phyloP scores from a whole-genome alignment of 306 rosid genomes.

The Crataegus laevigata region DNA sequence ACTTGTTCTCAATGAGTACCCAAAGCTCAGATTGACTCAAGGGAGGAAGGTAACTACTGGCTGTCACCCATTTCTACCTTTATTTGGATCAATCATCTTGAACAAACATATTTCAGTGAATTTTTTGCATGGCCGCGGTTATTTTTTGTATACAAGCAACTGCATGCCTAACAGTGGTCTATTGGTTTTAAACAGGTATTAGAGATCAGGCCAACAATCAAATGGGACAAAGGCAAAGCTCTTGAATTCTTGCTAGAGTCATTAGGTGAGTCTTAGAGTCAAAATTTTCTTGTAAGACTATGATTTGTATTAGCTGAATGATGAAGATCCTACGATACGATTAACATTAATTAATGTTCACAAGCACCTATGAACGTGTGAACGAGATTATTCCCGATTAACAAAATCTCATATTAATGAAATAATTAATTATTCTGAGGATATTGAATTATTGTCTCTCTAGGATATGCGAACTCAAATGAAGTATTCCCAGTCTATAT shows the following conservation, averaged over 20 bases:
- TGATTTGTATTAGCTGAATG: not conserved
- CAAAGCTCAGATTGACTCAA: conserved; percentile 63
- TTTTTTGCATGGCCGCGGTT: not conserved
- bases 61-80: too few relatives aligned
- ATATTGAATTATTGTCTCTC: not conserved
- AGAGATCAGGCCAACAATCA: conserved; percentile 83
- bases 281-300: not conserved
- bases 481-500: conserved; percentile 75
- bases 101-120: not conserved
- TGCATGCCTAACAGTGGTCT: not conserved
- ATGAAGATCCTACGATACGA: not conserved
- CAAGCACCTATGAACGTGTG: not conserved
- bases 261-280: conserved; percentile 33
- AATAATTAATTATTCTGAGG: not conserved
- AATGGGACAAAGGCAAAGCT: conserved; percentile 98
- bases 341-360: not conserved
- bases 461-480: conserved; percentile 64
- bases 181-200: conserved; percentile 30
- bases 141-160: not conserved
- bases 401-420: too few relatives aligned
- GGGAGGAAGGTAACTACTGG: conserved; percentile 56
- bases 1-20: conserved; percentile 61
- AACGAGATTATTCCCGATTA: not conserved
- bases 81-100: too few relatives aligned
- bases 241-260: conserved; percentile 76